These are phyloP conservation scores for Ascochyta viciae-villosae DNA, from an alignment of 2,329 filamentous ascomycete genomes.

Conservation along the genomic window DNA sequence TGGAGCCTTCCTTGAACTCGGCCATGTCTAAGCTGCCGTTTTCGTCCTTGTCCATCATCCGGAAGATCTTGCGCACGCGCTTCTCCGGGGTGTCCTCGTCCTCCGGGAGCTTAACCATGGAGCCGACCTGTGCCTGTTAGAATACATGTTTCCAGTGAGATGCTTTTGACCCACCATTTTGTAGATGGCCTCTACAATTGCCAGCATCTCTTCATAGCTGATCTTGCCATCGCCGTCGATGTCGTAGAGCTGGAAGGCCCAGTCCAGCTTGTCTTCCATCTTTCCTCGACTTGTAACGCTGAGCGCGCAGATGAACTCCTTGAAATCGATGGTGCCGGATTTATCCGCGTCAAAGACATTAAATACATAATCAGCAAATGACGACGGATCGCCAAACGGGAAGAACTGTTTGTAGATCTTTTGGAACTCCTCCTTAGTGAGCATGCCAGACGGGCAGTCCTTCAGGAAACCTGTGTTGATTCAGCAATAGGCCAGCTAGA, in stretches of 20 bases:
- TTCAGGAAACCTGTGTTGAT: constrained; percentile 82
- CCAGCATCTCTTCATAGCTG: constrained; percentile 98
- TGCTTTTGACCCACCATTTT: constrained; percentile 78
- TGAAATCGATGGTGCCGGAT: constrained; percentile 97
- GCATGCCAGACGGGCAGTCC: constrained; percentile 95
- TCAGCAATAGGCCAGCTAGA: constrained; percentile 23
- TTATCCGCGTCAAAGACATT: constrained; percentile 99
- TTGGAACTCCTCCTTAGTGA: constrained; percentile 98
- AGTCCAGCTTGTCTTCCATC: constrained; percentile 99
- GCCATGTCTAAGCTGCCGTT: constrained; percentile 96
- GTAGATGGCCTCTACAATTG: constrained; percentile 99
- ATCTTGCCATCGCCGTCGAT: constrained; percentile 99
- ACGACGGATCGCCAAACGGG: constrained; percentile 95
- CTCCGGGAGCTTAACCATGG: constrained; percentile 98
- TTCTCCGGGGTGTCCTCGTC: constrained; percentile 99
- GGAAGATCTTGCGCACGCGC: constrained; percentile 96
- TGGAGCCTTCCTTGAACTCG: constrained; percentile 99
- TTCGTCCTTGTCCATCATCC: constrained; percentile 99
- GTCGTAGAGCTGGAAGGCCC: constrained; percentile 99
- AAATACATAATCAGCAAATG: constrained; percentile 98
- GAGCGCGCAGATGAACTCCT: constrained; percentile 98
- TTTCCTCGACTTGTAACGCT: constrained; percentile 96
- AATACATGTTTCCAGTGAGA: not conserved
- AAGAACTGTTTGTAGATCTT: constrained; percentile 99
- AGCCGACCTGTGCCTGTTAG: constrained; percentile 74